Conservation (phyloP, 23 red algal genomes). For the Chondrus crispus region DNA sequence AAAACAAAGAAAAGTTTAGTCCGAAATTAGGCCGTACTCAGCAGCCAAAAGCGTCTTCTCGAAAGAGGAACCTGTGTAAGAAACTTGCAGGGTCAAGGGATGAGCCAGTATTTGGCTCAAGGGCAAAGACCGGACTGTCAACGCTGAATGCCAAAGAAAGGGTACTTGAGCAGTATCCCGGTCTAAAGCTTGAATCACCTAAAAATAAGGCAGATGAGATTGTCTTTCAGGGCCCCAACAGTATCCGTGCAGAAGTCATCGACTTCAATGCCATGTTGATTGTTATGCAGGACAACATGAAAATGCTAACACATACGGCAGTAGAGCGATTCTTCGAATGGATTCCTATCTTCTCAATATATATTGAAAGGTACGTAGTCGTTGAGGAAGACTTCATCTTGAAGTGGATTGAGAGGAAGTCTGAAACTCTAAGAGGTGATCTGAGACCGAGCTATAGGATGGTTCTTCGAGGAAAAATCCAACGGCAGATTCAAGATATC, state of each 20-base stretch:
- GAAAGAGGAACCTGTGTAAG: slow-evolving; percentile 26
- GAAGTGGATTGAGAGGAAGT: slow-evolving; percentile 20
- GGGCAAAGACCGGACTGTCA: background rate
- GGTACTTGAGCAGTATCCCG: slow-evolving; percentile 40
- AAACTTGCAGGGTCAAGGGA: slow-evolving; percentile 24
- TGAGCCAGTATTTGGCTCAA: slow-evolving; percentile 43
- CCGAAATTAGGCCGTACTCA: no score
- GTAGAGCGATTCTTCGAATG: slow-evolving; percentile 76
- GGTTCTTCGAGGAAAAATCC: slow-evolving; percentile 51
- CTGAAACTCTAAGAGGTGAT: slow-evolving; percentile 16
- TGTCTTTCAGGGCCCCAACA: slow-evolving; percentile 45
- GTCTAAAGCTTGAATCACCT: background rate
- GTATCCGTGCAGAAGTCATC: slow-evolving; percentile 39
- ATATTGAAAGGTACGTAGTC: slow-evolving; percentile 52
- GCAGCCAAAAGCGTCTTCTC: no score
- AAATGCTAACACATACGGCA: slow-evolving; percentile 44
- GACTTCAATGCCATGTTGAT: slow-evolving; percentile 64
- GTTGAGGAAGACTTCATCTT: slow-evolving; percentile 73
- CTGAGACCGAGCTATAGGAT: slow-evolving; percentile 42
- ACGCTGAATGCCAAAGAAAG: slow-evolving; percentile 18
- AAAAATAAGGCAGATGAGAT: slow-evolving; percentile 7
- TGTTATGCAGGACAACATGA: slow-evolving; percentile 40
- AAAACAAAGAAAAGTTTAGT: no score
- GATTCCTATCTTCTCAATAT: slow-evolving; percentile 52
- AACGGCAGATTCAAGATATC: slow-evolving; percentile 23